Percentiles rank a stretch among this genome's conserved stretches.
Evolutionary conservation across 805 yeast genomes (phyloP).

Genomic region (Saccharomycopsis amapae): DNA sequence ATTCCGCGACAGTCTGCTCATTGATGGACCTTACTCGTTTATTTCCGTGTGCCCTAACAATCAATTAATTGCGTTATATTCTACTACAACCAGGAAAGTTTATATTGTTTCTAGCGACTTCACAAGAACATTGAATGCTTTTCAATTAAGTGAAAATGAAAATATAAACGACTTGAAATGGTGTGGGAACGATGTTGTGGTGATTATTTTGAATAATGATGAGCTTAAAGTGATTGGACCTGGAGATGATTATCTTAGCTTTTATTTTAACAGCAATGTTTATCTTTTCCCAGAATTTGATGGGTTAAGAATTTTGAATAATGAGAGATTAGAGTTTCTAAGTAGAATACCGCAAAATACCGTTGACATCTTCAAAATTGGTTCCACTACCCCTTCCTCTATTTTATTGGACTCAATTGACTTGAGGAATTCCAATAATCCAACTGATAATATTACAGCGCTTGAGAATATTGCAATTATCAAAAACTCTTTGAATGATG

Average conservation of each 20-base stretch:
- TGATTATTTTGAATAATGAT: conserved; percentile 48
- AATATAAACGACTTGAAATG: conserved; percentile 44
- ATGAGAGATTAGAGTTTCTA: conserved; percentile 50
- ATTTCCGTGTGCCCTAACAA: conserved; percentile 47
- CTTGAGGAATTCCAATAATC: conserved; percentile 22
- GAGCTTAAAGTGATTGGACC: conserved; percentile 71
- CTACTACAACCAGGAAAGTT: conserved; percentile 34
- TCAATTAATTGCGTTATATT: conserved; percentile 46
- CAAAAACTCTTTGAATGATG: conserved; percentile 41
- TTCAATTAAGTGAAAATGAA: conserved; percentile 30
- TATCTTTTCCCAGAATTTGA: conserved; percentile 49
- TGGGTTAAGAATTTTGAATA: conserved; percentile 64
- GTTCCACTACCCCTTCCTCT: conserved; percentile 78
- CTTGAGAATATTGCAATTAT: conserved; percentile 19
- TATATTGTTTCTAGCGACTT: conserved; percentile 46
- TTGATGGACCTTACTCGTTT: conserved; percentile 41
- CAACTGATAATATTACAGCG: conserved; percentile 21
- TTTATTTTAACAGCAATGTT: conserved; percentile 37
- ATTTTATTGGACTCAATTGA: conserved; percentile 74
- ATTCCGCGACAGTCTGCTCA: not conserved
- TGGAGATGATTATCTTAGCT: conserved; percentile 42
- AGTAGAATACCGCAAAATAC: conserved; percentile 53
- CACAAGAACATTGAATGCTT: conserved; percentile 37
- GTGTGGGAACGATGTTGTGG: conserved; percentile 84
- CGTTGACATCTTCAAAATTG: conserved; percentile 64